phyloP scores from a whole-genome alignment of 2,329 filamentous ascomycete species.

The Pestalotiopsis sp. region DNA sequence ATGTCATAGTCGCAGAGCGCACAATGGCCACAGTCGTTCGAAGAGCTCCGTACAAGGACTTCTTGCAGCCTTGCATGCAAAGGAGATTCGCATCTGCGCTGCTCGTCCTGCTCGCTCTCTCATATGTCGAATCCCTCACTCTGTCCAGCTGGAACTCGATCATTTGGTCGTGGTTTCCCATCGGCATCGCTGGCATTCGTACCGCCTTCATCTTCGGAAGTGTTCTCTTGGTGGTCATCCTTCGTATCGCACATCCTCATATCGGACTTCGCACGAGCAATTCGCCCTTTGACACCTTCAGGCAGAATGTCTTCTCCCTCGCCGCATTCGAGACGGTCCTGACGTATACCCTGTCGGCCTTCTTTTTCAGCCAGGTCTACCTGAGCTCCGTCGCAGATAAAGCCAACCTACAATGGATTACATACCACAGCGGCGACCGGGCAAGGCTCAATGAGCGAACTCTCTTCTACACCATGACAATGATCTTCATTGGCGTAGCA shows the following conservation, averaged over 20 bases:
- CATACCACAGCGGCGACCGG: constrained; percentile 70
- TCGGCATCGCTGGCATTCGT: constrained; percentile 76
- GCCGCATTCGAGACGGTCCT: constrained; percentile 70
- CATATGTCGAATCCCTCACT: constrained; percentile 72
- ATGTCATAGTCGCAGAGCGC: constrained; percentile 36
- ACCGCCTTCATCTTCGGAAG: constrained; percentile 76
- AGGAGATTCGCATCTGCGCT: constrained; percentile 82
- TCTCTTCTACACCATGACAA: constrained; percentile 75
- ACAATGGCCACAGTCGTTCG: constrained; percentile 57
- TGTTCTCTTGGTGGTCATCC: constrained; percentile 76
- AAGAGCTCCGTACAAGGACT: constrained; percentile 77
- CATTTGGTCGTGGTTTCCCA: constrained; percentile 84
- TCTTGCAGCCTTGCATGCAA: constrained; percentile 86
- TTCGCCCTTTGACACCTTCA: constrained; percentile 68
- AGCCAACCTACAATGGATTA: constrained; percentile 73
- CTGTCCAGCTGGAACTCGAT: constrained; percentile 73
- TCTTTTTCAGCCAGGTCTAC: constrained; percentile 79
- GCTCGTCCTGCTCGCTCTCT: constrained; percentile 67
- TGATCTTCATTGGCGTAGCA: constrained; percentile 68
- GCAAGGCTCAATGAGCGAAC: constrained; percentile 83
- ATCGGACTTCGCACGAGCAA: constrained; percentile 72
- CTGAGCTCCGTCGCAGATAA: constrained; percentile 67
- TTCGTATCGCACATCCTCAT: constrained; percentile 84
- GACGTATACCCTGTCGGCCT: constrained; percentile 79
- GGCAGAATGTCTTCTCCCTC: constrained; percentile 57